Base-by-base conservation (phyloP, 371 early-diverging fungal species). In the Mortierella sp. region DNA sequence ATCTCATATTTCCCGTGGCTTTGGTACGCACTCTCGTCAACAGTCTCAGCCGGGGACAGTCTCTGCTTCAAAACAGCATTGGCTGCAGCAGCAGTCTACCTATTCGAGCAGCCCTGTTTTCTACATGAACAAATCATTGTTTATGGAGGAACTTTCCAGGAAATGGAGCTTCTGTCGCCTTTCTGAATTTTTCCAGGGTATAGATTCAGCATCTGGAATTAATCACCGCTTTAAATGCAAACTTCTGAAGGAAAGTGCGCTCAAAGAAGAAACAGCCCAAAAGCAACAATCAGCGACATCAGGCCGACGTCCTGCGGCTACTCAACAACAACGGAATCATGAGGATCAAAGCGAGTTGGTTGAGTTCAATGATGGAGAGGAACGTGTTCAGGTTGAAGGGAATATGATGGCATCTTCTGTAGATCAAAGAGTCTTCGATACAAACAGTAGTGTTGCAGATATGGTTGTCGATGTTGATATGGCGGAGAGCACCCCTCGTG, bases 131-230 rank as follows among this genome's bases (percentile, higher is more conserved):
- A 75, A 77, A 69, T 43, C 67, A 40, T 78, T 89, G 8, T 93
- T 94, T 52, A 73, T 94, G 70, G 87, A 91, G 63, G 90, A 89
- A 4, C 87, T 94, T 40, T 90, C 92, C 0, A 86, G 88, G 22
- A 91, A 91, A 65, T 94, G 94, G 94, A 92, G 92, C 76, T 94
- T 94, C 84, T 92, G 92, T 58, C 89, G 92, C 33, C 82, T 94
- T 43, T 92, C 92, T 3, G 93, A 93, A 76, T 92, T 94, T 57
- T 94, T 94, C 85, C 92, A 92, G 79, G 90, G 88, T 48, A 79
- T 94, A 45, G 89, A 90, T 68, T 87, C 88, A 50, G 86, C 87
- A 48, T 89, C 93, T 10, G 92, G 91, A 15, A 87, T 94, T 43
- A 92, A 88, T 65, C 92, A 92, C 74, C 88, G 91, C 64, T 87